Evolutionary conservation across 2,329 filamentous ascomycete species (phyloP).

Genomic region (Leptodontidium sp.): DNA sequence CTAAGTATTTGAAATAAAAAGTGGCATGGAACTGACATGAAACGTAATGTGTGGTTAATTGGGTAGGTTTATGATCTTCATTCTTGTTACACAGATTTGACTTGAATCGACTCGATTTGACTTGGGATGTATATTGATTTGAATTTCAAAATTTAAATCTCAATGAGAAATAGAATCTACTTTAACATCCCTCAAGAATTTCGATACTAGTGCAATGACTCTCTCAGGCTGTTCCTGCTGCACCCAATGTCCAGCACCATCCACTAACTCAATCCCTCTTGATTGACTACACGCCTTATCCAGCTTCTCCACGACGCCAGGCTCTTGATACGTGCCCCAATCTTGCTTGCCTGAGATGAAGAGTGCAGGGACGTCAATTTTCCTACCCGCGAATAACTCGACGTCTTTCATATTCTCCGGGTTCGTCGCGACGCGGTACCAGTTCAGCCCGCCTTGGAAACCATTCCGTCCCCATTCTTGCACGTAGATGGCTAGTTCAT

Average conservation of each 20-base stretch:
- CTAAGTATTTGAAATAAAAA: no score
- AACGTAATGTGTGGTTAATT: no score
- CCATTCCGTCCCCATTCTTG: conserved; percentile 67
- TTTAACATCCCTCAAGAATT: conserved; percentile 47
- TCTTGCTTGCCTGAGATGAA: conserved; percentile 70
- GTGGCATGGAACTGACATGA: no score
- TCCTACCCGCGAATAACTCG: conserved; percentile 65
- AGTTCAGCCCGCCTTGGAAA: conserved; percentile 72
- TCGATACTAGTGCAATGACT: conserved; percentile 57
- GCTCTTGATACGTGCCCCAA: conserved; percentile 75
- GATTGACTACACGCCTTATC: conserved; percentile 61
- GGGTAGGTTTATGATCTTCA: no score
- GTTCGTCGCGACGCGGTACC: conserved; percentile 68
- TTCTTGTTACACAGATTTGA: no score
- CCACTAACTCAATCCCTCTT: conserved; percentile 59
- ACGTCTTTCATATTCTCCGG: conserved; percentile 58
- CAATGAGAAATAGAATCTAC: conserved; percentile 24
- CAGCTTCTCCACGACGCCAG: conserved; percentile 67
- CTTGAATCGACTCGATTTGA: no score
- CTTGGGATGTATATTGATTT: no score
- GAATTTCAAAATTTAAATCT: not conserved
- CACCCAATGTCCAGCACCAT: conserved; percentile 74
- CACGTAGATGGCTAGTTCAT: conserved; percentile 66
- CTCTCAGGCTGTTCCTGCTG: conserved; percentile 70
- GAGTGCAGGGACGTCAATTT: conserved; percentile 65